Evolutionary conservation across 176 grass and related monocot species (phyloP), one percentile per base, ranked within the genome.

Genomic region (Metroxylon sagu): DNA sequence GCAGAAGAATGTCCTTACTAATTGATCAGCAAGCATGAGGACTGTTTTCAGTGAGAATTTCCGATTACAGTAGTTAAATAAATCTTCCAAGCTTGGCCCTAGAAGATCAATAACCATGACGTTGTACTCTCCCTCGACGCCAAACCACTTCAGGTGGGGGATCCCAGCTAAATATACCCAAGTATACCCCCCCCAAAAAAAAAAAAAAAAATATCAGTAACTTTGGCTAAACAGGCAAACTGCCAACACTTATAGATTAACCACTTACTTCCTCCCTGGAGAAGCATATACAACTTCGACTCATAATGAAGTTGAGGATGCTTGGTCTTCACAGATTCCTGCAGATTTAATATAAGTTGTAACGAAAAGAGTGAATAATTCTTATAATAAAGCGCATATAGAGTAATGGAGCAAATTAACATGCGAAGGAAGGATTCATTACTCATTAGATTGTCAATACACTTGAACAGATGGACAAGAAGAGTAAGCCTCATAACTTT

Each of bases 101-200:
- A 89, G 86, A 78, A 89, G 77, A 82, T 89, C 86, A 53, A 89
- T 89, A 59, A 85, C 86, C 86, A 89, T 89, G 62, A 89, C 69
- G 73, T 89, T 89, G 71, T 89, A 79, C 64, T 89, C 86, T 31
- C 86, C 86, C 71, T 89, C 86, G 18, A 85, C 86, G 1, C 82
- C 82, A 19, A 89, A 89, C 82, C 86, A 89, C 60, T 89, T 89
- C 39, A 89, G 25, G 26, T 89, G 86, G 0, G 86, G 81, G 61
- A 89, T 82, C 63, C 86, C 86, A 73, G 78, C 86, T 89, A 56
- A 16, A 60, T 26, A 14, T 26, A 61, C 7, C 35, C 35, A 43
- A 43, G 12, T 10, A 10, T 6, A 43, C 35, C 35, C 21, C 21
- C 21, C 21, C 21, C 21, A 23, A 23, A 43, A 14, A 43, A 43